These are phyloP conservation scores for Pittosporum tobira DNA, from an alignment of 129 eudicot genomes.

Conservation along the genomic window DNA sequence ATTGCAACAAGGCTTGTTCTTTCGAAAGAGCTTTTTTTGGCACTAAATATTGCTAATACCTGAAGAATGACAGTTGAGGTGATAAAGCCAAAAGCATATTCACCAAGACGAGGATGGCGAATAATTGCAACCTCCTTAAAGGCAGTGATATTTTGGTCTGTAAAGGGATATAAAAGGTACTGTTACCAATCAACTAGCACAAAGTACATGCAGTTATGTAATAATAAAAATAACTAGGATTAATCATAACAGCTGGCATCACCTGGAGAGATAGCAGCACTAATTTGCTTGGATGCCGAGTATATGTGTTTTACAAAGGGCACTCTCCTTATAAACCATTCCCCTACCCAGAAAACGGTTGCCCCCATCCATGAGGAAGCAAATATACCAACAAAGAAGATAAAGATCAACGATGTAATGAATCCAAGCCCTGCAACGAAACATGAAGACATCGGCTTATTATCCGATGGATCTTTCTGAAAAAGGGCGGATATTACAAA, in stretches of 20 bases:
- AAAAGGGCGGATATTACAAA: too few species aligned
- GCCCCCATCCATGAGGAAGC: conserved; percentile 55
- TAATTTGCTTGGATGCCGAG: conserved; percentile 47
- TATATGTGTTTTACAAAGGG: conserved; percentile 40
- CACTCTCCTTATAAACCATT: conserved; percentile 44
- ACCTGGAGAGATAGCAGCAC: conserved; percentile 50
- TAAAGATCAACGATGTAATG: conserved; percentile 37
- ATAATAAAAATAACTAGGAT: too few species aligned
- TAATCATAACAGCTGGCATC: neutral
- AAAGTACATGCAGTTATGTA: too few species aligned
- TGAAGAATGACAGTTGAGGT: conserved; percentile 42
- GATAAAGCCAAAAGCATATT: conserved; percentile 54
- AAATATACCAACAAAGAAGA: conserved; percentile 44
- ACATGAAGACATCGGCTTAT: too few species aligned
- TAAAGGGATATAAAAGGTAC: neutral
- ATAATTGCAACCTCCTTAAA: conserved; percentile 50
- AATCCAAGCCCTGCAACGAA: conserved; percentile 49
- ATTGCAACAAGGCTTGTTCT: too few species aligned
- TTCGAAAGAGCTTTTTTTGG: too few species aligned
- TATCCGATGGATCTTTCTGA: too few species aligned
- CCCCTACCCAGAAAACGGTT: conserved; percentile 49
- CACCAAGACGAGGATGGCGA: conserved; percentile 49
- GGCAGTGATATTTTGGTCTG: conserved; percentile 45
- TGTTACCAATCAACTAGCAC: too few species aligned
- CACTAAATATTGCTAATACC: too few species aligned